A percentile compares a stretch with the other conserved stretches of the same genome.
Evolutionary conservation across 73 alveolate genomes (phyloP).

Genomic region (Symbiodinium natans): DNA sequence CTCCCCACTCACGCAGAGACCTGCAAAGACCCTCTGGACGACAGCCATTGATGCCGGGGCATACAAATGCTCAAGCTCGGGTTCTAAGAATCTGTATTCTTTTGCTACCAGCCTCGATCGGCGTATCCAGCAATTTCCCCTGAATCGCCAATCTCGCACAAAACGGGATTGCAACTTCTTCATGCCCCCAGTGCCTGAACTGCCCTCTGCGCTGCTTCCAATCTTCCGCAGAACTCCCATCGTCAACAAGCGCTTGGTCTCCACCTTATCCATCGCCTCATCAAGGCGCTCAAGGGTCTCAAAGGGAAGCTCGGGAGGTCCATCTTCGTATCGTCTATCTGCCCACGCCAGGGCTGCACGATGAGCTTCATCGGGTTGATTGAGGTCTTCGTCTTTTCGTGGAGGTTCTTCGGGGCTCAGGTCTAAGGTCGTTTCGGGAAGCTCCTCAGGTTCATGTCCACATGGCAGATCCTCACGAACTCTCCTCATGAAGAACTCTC

Average conservation of each 20-base stretch:
- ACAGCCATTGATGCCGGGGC: neutral
- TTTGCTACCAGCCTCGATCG: neutral
- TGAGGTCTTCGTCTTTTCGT: too few relatives aligned
- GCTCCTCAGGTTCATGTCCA: neutral
- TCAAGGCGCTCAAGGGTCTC: neutral
- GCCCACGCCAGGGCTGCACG: neutral
- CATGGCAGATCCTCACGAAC: neutral
- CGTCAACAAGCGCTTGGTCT: neutral
- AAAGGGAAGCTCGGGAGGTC: neutral
- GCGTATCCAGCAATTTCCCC: neutral
- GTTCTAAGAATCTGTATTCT: neutral
- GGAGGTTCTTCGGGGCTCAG: neutral
- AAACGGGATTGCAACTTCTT: neutral
- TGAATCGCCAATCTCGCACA: neutral
- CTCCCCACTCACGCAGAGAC: neutral
- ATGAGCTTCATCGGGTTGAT: too few relatives aligned
- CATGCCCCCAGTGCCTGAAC: neutral
- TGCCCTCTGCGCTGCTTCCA: neutral
- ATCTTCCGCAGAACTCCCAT: neutral
- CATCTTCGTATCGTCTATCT: neutral
- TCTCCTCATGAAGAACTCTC: neutral
- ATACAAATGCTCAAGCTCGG: neutral
- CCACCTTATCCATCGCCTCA: neutral
- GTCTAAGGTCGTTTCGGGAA: neutral
- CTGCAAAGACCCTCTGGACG: neutral